These are phyloP conservation scores for Wilhelminamyces savonicus DNA, from an alignment of 805 yeast species.

Conservation along the genomic window DNA sequence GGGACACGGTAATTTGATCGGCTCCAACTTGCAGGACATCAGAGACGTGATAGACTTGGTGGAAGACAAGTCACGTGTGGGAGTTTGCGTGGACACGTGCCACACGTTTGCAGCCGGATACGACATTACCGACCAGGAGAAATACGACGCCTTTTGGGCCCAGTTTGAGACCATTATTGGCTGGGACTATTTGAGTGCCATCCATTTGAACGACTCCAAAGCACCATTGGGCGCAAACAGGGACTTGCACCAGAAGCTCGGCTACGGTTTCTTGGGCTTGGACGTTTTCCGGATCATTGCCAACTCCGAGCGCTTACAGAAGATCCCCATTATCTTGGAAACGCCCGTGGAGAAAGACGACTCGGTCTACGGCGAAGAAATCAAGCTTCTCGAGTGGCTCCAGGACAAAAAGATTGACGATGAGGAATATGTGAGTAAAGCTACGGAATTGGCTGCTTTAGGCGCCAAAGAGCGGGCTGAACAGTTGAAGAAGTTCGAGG, in stretches of 20 bases:
- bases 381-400: slow-evolving; percentile 78
- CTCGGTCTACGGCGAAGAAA: slow-evolving; percentile 68
- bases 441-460: slow-evolving; percentile 40
- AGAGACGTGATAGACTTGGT: slow-evolving; percentile 67
- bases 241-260: slow-evolving; percentile 86
- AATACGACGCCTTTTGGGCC: slow-evolving; percentile 64
- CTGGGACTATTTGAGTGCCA: slow-evolving; percentile 62
- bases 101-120: slow-evolving; percentile 97
- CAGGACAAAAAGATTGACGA: slow-evolving; percentile 51
- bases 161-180: slow-evolving; percentile 75
- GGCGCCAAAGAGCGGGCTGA: slow-evolving; percentile 72
- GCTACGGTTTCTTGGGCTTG: slow-evolving; percentile 83
- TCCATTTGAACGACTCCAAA: slow-evolving; percentile 92
- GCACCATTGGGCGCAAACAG: slow-evolving; percentile 87
- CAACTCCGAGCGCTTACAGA: slow-evolving; percentile 54
- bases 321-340: slow-evolving; percentile 78
- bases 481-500: slow-evolving; percentile 59
- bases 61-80: slow-evolving; percentile 80
- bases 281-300: slow-evolving; percentile 78
- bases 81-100: slow-evolving; percentile 95
- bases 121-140: slow-evolving; percentile 60
- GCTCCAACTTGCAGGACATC: slow-evolving; percentile 73
- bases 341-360: slow-evolving; percentile 75
- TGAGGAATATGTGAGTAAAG: slow-evolving; percentile 45
- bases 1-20: slow-evolving; percentile 89